Percentiles rank a stretch among this genome's conserved stretches.
Conservation (phyloP, 2,329 filamentous ascomycete species). For the Fusarium albosuccineum region DNA sequence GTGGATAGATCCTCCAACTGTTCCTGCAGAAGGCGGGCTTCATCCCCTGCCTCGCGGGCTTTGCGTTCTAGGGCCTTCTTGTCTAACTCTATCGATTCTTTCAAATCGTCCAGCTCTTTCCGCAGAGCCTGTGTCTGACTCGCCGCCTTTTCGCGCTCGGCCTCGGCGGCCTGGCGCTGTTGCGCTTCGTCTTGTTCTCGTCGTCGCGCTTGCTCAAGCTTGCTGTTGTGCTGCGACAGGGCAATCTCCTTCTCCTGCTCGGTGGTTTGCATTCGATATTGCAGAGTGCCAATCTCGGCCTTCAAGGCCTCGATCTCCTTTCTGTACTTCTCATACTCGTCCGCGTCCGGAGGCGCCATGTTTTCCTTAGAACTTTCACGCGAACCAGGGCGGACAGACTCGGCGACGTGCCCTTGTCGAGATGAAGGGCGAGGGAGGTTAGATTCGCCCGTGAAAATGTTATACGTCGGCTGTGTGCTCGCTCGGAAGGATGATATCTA, state of each 20-base stretch:
- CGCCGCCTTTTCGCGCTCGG: slow-evolving; percentile 63
- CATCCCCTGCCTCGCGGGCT: slow-evolving; percentile 78
- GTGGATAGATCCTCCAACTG: slow-evolving; percentile 79
- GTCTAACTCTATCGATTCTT: slow-evolving; percentile 64
- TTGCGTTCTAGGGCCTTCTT: slow-evolving; percentile 77
- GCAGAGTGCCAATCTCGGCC: slow-evolving; percentile 87
- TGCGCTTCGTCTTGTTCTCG: slow-evolving; percentile 90
- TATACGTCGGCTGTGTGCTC: slow-evolving; percentile 67
- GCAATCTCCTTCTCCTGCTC: slow-evolving; percentile 90
- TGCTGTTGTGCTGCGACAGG: slow-evolving; percentile 82
- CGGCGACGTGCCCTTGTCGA: slow-evolving; percentile 56
- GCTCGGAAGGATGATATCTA: slow-evolving; percentile 63
- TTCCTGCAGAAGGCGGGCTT: slow-evolving; percentile 80
- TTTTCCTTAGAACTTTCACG: slow-evolving; percentile 72
- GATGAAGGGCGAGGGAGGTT: slow-evolving; percentile 54
- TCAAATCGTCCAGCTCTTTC: slow-evolving; percentile 65
- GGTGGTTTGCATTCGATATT: slow-evolving; percentile 87
- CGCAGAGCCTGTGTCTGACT: slow-evolving; percentile 64
- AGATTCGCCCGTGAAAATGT: slow-evolving; percentile 69
- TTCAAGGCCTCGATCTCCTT: slow-evolving; percentile 81
- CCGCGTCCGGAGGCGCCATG: slow-evolving; percentile 68
- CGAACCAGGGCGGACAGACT: slow-evolving; percentile 62
- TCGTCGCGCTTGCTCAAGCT: slow-evolving; percentile 82
- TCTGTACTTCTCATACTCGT: slow-evolving; percentile 69
- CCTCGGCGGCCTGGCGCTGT: slow-evolving; percentile 70